Percentiles rank a stretch among this genome's conserved stretches.
Evolutionary conservation across 371 early-diverging fungal species (phyloP).

Genomic region (Mortierella sp.): DNA sequence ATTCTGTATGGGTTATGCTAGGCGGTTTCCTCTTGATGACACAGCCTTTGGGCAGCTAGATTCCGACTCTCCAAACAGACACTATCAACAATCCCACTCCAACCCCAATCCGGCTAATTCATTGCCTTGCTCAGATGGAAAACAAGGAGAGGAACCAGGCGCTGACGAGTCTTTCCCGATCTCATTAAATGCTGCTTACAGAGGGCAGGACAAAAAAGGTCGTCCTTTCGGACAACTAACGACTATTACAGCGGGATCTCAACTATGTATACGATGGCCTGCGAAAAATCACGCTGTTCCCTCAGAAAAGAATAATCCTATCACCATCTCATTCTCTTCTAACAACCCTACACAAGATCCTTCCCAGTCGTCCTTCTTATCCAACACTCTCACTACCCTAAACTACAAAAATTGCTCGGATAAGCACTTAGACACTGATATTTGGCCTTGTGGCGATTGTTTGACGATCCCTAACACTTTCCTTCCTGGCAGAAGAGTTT

Average conservation of each 20-base stretch:
- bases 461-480: conserved; percentile 26
- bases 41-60: conserved; percentile 46
- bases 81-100: conserved; percentile 43
- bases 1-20: conserved; percentile 34
- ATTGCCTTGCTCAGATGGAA: conserved; percentile 41
- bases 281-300: conserved; percentile 52
- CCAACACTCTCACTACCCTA: conserved; percentile 16
- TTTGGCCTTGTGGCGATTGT: too few relatives aligned
- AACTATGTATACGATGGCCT: conserved; percentile 50
- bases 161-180: conserved; percentile 33
- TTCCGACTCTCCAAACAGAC: conserved; percentile 44
- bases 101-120: conserved; percentile 18
- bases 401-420: conserved; percentile 49
- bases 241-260: conserved; percentile 14
- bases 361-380: conserved; percentile 29
- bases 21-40: conserved; percentile 48
- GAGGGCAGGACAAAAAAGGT: conserved; percentile 21
- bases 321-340: conserved; percentile 28
- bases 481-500: conserved; percentile 22
- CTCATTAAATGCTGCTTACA: conserved; percentile 30
- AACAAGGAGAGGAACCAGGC: conserved; percentile 33
- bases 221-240: conserved; percentile 31
- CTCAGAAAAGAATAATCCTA: conserved; percentile 23
- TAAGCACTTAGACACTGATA: too few relatives aligned
- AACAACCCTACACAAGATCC: conserved; percentile 31